Evolutionary conservation across 164 flowering plant species (phyloP).

Genomic region (Sextonia rubra): DNA sequence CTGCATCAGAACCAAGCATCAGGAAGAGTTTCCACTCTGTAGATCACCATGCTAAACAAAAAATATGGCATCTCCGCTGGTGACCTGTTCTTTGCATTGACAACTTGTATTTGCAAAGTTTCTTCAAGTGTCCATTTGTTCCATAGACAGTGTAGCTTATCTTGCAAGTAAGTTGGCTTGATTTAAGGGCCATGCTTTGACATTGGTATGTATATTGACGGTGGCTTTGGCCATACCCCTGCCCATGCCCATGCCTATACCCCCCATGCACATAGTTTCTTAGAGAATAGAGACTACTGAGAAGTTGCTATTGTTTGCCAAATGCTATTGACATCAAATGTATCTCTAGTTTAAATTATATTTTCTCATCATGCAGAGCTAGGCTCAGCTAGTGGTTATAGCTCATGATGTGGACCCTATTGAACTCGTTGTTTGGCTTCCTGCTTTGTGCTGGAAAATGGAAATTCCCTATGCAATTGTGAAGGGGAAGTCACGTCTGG

Average conservation of each 20-base stretch:
- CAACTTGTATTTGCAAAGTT: background rate
- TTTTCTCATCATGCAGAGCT: conserved; percentile 40
- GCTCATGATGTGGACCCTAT: conserved; percentile 88
- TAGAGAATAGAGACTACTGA: background rate
- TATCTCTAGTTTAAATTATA: background rate
- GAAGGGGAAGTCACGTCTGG: conserved; percentile 76
- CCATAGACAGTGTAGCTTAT: background rate
- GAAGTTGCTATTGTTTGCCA: background rate
- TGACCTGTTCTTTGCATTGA: background rate
- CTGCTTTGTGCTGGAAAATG: conserved; percentile 82
- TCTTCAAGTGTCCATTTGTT: background rate
- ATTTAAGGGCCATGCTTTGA: background rate
- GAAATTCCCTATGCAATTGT: conserved; percentile 82
- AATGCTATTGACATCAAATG: background rate
- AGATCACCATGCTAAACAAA: background rate
- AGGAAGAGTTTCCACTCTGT: background rate
- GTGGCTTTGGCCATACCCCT: background rate
- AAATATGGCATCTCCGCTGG: background rate
- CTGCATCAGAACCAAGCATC: background rate
- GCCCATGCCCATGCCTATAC: background rate
- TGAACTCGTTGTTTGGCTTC: conserved; percentile 86
- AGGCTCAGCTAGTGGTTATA: conserved; percentile 79
- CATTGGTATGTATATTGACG: background rate
- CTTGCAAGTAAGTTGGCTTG: background rate
- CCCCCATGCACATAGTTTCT: background rate